A percentile compares a stretch with the other conserved stretches of the same genome.
phyloP scores from a whole-genome alignment of 2,329 filamentous ascomycete species.

The Cercospora berteroae region DNA sequence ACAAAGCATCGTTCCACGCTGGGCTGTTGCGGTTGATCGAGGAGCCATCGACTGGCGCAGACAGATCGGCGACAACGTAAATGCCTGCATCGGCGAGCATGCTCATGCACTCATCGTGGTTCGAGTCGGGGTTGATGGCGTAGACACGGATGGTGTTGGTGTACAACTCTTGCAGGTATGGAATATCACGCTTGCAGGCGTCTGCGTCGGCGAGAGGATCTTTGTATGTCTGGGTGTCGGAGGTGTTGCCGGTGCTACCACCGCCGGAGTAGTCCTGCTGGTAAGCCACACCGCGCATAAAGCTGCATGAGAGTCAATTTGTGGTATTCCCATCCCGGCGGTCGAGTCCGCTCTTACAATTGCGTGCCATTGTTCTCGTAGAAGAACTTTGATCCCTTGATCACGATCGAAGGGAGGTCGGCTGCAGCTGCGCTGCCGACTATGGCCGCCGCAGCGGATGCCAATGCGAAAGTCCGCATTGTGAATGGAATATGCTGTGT shows the following conservation, averaged over 20 bases:
- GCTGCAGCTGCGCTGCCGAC: constrained; percentile 47
- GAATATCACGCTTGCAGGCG: constrained; percentile 80
- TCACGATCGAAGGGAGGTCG: constrained; percentile 62
- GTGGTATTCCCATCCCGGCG: neutral
- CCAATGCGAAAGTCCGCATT: constrained; percentile 56
- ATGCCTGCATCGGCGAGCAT: constrained; percentile 80
- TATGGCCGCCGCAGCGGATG: constrained; percentile 52
- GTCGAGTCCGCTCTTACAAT: constrained; percentile 51
- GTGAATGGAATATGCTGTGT: neutral
- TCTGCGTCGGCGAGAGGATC: constrained; percentile 76
- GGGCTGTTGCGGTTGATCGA: constrained; percentile 85
- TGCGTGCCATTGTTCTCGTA: constrained; percentile 75
- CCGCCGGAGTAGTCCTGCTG: constrained; percentile 66
- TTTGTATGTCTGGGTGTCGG: constrained; percentile 58
- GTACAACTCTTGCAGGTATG: constrained; percentile 70
- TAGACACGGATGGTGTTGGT: constrained; percentile 97
- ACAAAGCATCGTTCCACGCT: constrained; percentile 75
- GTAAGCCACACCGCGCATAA: constrained; percentile 92
- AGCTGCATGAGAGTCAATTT: constrained; percentile 47
- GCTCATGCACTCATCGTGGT: constrained; percentile 84
- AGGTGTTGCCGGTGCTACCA: constrained; percentile 43
- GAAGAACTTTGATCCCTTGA: constrained; percentile 88
- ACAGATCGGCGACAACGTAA: constrained; percentile 90
- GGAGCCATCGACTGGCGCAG: constrained; percentile 61
- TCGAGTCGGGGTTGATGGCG: constrained; percentile 73